Evolutionary conservation across 345 rosid species (phyloP), one percentile per base, ranked within the genome.

Genomic region (Psidium guajava): DNA sequence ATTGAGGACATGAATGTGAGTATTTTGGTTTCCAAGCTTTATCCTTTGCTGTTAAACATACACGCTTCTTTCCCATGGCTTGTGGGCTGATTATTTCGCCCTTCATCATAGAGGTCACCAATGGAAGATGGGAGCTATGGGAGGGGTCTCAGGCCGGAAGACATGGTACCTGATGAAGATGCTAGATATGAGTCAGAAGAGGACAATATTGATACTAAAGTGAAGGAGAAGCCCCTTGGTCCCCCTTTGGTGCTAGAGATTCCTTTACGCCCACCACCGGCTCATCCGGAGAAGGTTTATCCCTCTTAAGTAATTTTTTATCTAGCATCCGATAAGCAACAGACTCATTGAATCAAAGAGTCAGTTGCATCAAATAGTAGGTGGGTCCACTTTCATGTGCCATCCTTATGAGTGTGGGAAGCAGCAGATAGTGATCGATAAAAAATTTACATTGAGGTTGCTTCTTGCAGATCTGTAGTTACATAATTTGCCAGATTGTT

Each of bases 161-260:
- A 97, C 87, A 92, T 93, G 93, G 80, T 92, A 82, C 94, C 90
- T 81, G 98, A 94, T 88, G 98, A 95, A 89, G 96, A 96, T 90
- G 89, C 87, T 91, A 95, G 27, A 50, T 94, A 94, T 86, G 95
- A 92, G 85, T 96, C 98, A 49, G 98, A 96, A 74, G 95, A 95
- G 82, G 99, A 97, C 90, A 94, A 89, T 86, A 85, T 92, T 87
- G 99, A 95, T 85, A 84, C 89, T 88, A 96, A 92, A 87, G 89
- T 88, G 27, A 97, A 92, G 89, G 98, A 96, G 92, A 97, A 89
- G 89, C 99, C 98, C 84, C 90, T 93, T 85, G 98, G 98, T 0
- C 98, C 98, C 98, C 99, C 99, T 8, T 85, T 96, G 91, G 98
- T 94, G 88, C 87, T 97, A 84, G 98, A 95, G 89, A 90, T 95